Conservation (phyloP, 1,284 basidiomycete genomes). For the Dichomitus squalens region DNA sequence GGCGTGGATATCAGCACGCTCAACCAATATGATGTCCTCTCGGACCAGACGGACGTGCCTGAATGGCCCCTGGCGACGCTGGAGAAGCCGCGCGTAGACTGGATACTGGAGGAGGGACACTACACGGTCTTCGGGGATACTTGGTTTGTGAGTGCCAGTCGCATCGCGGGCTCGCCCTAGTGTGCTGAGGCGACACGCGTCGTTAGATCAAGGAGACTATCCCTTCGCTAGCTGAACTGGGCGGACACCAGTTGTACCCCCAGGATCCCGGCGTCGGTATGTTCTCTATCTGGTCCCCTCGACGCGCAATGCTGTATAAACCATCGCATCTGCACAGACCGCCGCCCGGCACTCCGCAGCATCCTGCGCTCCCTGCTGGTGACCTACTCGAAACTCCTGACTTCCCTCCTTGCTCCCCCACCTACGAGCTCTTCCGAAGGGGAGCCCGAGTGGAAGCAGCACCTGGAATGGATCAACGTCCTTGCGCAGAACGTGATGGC, state of each 20-base stretch:
- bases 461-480: slow-evolving; percentile 74
- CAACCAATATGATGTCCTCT: slow-evolving; percentile 61
- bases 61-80: slow-evolving; percentile 71
- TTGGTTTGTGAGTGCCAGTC: slow-evolving; percentile 64
- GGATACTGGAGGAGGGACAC: slow-evolving; percentile 72
- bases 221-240: slow-evolving; percentile 68
- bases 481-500: slow-evolving; percentile 83
- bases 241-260: slow-evolving; percentile 75
- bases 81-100: slow-evolving; percentile 81
- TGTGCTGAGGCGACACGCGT: background rate
- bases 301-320: background rate
- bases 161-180: slow-evolving; percentile 8
- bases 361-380: slow-evolving; percentile 71
- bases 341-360: slow-evolving; percentile 67
- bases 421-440: slow-evolving; percentile 45
- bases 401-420: slow-evolving; percentile 63
- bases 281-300: slow-evolving; percentile 20
- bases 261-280: slow-evolving; percentile 64
- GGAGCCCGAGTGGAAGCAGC: slow-evolving; percentile 67
- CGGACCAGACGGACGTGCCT: slow-evolving; percentile 70
- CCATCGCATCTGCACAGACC: slow-evolving; percentile 46
- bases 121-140: slow-evolving; percentile 79
- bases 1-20: slow-evolving; percentile 39
- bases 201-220: slow-evolving; percentile 73
- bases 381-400: slow-evolving; percentile 67